Evolutionary conservation across 2,329 filamentous ascomycete species (phyloP).

Genomic region (Stenocarpella maydis): DNA sequence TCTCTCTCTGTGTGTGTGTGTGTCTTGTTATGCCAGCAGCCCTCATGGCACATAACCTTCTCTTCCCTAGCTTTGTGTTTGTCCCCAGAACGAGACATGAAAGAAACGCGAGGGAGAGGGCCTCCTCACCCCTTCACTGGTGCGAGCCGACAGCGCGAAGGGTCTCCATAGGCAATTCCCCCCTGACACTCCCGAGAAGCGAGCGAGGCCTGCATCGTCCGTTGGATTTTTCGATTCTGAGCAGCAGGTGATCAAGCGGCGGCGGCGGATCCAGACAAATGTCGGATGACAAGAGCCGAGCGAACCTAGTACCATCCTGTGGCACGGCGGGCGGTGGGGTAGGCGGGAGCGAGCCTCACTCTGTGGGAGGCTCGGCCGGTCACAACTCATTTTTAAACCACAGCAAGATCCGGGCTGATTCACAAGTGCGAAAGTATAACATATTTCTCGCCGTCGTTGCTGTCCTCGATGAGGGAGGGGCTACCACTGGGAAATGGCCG

Average conservation of each 20-base stretch:
- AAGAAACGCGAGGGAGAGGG: no score
- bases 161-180: background rate
- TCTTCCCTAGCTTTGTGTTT: no score
- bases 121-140: background rate
- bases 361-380: background rate
- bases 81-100: no score
- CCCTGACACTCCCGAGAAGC: background rate
- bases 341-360: background rate
- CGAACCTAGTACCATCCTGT: background rate
- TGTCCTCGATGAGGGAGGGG: background rate
- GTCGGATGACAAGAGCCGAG: slow-evolving; percentile 15
- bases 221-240: background rate
- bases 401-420: slow-evolving; percentile 21
- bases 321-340: slow-evolving; percentile 5
- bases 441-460: background rate
- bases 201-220: slow-evolving; percentile 1
- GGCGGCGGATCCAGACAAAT: slow-evolving; percentile 9
- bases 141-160: slow-evolving; percentile 4
- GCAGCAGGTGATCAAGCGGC: slow-evolving; percentile 23
- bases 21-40: background rate
- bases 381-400: background rate
- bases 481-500: background rate
- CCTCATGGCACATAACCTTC: no score
- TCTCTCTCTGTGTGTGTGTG: no score
- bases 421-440: slow-evolving; percentile 8